Conservation (phyloP, 2,329 filamentous ascomycete genomes). For the Dryadomyces quercus-mongolicae region DNA sequence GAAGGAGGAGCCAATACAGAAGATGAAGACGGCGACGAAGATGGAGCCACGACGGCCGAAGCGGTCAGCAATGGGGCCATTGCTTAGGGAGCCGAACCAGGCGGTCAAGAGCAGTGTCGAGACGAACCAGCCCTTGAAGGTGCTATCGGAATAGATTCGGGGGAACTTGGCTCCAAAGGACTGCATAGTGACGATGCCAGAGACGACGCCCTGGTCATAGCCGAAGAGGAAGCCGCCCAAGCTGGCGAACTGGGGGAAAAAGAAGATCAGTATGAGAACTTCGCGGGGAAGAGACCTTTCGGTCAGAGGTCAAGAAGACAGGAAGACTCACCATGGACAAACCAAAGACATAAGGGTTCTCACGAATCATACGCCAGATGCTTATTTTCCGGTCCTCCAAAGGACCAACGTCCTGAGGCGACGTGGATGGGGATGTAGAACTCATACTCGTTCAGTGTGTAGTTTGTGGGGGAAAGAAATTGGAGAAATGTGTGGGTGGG, state of each 20-base stretch:
- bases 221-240: slow-evolving; percentile 8
- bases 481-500: not conserved
- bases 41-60: slow-evolving; percentile 1
- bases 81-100: slow-evolving; percentile 1
- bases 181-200: not conserved
- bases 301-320: not conserved
- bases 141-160: slow-evolving; percentile 1
- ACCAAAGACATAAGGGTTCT: not conserved
- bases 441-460: not conserved
- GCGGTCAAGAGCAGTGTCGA: not conserved
- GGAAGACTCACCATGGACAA: not conserved
- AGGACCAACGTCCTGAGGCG: too few relatives aligned
- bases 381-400: slow-evolving; percentile 15
- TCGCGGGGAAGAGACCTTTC: too few relatives aligned
- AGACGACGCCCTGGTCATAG: slow-evolving; percentile 2
- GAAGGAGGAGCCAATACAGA: not conserved
- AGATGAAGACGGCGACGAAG: slow-evolving; percentile 1
- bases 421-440: not conserved
- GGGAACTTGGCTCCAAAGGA: slow-evolving; percentile 14
- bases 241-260: slow-evolving; percentile 1
- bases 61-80: slow-evolving; percentile 1
- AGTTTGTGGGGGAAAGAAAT: too few relatives aligned
- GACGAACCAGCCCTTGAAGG: slow-evolving; percentile 3
- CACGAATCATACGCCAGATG: slow-evolving; percentile 1
- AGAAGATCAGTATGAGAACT: not conserved